Percentiles rank a stretch among this genome's conserved stretches.
These are phyloP conservation scores for Neopestalotiopsis clavispora DNA, from an alignment of 2,329 filamentous ascomycete genomes.

Conservation along the genomic window DNA sequence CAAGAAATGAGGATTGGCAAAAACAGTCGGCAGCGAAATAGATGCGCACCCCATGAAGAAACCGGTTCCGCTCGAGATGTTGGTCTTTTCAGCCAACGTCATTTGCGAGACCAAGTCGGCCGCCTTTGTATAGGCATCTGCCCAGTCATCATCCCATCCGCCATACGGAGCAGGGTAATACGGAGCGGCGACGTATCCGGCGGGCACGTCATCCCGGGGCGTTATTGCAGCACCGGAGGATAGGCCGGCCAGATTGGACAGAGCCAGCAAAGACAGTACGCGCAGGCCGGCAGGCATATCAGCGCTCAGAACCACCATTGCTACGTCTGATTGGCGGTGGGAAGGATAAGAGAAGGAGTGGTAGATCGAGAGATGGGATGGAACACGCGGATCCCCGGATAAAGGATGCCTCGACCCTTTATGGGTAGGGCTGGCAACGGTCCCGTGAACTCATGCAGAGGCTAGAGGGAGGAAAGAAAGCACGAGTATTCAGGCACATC, in stretches of 20 bases:
- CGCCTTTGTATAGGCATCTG: conserved; percentile 72
- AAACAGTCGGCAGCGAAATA: background rate
- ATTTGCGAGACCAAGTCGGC: conserved; percentile 71
- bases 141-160: conserved; percentile 73
- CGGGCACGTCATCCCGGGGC: conserved; percentile 34
- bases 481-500: background rate
- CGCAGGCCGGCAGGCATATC: conserved; percentile 30
- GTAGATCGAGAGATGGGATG: background rate
- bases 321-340: conserved; percentile 19
- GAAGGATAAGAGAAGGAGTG: background rate
- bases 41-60: conserved; percentile 66
- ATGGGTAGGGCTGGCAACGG: background rate
- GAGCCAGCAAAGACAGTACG: conserved; percentile 28
- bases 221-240: conserved; percentile 26
- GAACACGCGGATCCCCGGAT: background rate
- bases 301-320: conserved; percentile 30
- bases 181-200: conserved; percentile 52
- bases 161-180: conserved; percentile 77
- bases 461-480: background rate
- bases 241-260: conserved; percentile 21
- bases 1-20: too few relatives aligned
- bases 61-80: conserved; percentile 74
- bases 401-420: background rate
- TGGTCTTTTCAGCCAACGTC: conserved; percentile 82
- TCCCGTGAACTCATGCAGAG: background rate